Conservation (phyloP, 176 grass and related monocot genomes). For the Coix lacrymajobi region DNA sequence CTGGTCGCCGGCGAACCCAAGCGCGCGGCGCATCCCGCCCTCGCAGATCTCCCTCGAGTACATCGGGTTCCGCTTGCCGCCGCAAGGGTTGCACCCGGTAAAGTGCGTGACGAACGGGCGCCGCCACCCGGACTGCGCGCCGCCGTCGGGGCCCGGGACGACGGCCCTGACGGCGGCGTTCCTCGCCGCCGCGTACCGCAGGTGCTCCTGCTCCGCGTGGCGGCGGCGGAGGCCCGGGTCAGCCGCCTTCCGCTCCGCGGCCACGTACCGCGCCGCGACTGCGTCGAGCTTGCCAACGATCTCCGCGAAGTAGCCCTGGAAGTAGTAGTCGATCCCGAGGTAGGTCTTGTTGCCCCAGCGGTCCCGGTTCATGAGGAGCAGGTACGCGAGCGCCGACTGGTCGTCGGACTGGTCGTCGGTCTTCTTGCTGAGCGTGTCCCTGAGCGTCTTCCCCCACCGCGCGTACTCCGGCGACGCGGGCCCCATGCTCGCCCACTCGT, state of each 20-base stretch:
- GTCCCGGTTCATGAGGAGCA: slow-evolving; percentile 21
- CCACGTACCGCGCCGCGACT: slow-evolving; percentile 38
- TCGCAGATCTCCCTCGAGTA: slow-evolving; percentile 53
- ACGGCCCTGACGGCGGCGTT: background rate
- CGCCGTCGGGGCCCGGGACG: slow-evolving; percentile 19
- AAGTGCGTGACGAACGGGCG: slow-evolving; percentile 77
- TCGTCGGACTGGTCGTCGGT: slow-evolving; percentile 46
- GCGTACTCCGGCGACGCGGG: slow-evolving; percentile 33
- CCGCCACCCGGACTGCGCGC: slow-evolving; percentile 36
- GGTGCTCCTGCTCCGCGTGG: slow-evolving; percentile 53
- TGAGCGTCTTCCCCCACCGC: slow-evolving; percentile 20
- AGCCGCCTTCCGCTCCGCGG: slow-evolving; percentile 21
- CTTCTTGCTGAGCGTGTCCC: slow-evolving; percentile 32
- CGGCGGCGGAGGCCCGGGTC: slow-evolving; percentile 6
- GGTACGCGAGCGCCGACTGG: slow-evolving; percentile 61
- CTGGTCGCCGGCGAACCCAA: slow-evolving; percentile 80
- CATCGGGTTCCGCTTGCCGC: slow-evolving; percentile 42
- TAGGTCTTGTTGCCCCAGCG: slow-evolving; percentile 38
- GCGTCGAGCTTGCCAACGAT: slow-evolving; percentile 37
- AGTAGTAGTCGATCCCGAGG: slow-evolving; percentile 47
- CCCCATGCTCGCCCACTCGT: slow-evolving; percentile 43
- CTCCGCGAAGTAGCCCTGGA: slow-evolving; percentile 73
- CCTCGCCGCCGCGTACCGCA: slow-evolving; percentile 34
- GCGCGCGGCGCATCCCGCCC: slow-evolving; percentile 66
- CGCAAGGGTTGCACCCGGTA: slow-evolving; percentile 72